These are phyloP conservation scores for Zygosaccharomyces kombuchaensis DNA, from an alignment of 805 yeast genomes.

Conservation along the genomic window DNA sequence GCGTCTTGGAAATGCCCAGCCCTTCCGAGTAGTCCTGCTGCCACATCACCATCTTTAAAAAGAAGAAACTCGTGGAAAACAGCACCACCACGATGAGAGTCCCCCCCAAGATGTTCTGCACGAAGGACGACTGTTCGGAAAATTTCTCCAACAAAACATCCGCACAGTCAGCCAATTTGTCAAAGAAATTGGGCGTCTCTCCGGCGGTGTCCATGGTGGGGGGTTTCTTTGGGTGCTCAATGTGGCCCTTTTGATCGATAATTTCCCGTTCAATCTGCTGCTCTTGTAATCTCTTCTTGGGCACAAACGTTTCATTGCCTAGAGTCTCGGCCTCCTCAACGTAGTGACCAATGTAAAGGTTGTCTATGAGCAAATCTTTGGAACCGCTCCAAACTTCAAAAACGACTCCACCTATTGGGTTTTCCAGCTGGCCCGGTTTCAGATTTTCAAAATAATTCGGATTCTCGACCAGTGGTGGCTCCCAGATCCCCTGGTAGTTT, in stretches of 20 bases:
- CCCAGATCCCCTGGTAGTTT: conserved; percentile 74
- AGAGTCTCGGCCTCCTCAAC: conserved; percentile 77
- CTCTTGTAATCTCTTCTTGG: conserved; percentile 51
- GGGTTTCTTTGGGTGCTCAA: conserved; percentile 1
- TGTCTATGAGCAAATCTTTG: conserved; percentile 67
- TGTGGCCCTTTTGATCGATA: not conserved
- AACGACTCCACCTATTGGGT: conserved; percentile 65
- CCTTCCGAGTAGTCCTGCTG: conserved; percentile 3
- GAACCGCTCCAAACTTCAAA: conserved; percentile 91
- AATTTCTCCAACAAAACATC: conserved; percentile 2
- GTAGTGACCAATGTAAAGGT: conserved; percentile 80
- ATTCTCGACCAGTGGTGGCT: conserved; percentile 59
- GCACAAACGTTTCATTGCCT: conserved; percentile 68
- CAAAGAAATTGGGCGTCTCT: not conserved
- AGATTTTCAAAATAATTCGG: conserved; percentile 62
- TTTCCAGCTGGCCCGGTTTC: conserved; percentile 56
- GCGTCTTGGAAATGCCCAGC: not conserved
- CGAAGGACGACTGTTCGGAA: not conserved
- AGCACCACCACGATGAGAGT: not conserved
- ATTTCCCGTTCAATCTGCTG: conserved; percentile 36
- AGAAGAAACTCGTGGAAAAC: not conserved
- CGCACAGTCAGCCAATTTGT: not conserved
- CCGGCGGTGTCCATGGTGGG: not conserved
- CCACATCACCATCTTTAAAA: not conserved
- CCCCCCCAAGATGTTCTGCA: conserved; percentile 4